These are phyloP conservation scores for Actinomortierella ambigua DNA, from an alignment of 371 early-diverging fungal genomes.

Conservation along the genomic window DNA sequence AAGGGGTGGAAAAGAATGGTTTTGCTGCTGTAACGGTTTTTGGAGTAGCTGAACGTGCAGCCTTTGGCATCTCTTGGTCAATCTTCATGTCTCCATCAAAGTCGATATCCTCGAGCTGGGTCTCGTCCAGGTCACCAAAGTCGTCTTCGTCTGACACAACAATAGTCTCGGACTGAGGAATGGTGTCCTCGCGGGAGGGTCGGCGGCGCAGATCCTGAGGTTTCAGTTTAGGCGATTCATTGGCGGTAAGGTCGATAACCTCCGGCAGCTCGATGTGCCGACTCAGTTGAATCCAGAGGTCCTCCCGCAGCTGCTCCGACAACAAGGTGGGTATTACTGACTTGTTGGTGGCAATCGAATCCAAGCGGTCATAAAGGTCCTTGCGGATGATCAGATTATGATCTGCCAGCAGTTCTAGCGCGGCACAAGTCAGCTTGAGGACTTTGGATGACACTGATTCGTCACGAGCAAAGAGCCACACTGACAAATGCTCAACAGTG, in stretches of 20 bases:
- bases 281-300: constrained; percentile 27
- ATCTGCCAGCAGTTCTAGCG: constrained; percentile 32
- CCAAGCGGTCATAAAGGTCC: constrained; percentile 5
- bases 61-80: constrained; percentile 38
- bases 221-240: not conserved
- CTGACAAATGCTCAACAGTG: constrained; percentile 19
- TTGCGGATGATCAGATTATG: constrained; percentile 18
- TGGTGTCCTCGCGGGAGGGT: not conserved
- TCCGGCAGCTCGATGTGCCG: constrained; percentile 13
- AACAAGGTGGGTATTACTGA: constrained; percentile 21
- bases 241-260: not conserved
- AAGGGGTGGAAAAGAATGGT: not conserved
- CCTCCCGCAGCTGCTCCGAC: constrained; percentile 24
- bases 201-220: not conserved
- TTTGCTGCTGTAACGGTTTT: not conserved
- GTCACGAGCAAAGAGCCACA: constrained; percentile 42
- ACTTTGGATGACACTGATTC: constrained; percentile 23
- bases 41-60: not conserved
- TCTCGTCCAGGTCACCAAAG: constrained; percentile 50
- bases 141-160: constrained; percentile 44
- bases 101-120: constrained; percentile 23
- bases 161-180: not conserved
- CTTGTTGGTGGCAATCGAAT: constrained; percentile 21
- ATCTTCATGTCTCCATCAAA: constrained; percentile 48
- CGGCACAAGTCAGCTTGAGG: constrained; percentile 28